A percentile compares a stretch with the other conserved stretches of the same genome.
phyloP scores from a whole-genome alignment of 225 moss, liverwort and hornwort genomes.

The Straminergon stramineum region DNA sequence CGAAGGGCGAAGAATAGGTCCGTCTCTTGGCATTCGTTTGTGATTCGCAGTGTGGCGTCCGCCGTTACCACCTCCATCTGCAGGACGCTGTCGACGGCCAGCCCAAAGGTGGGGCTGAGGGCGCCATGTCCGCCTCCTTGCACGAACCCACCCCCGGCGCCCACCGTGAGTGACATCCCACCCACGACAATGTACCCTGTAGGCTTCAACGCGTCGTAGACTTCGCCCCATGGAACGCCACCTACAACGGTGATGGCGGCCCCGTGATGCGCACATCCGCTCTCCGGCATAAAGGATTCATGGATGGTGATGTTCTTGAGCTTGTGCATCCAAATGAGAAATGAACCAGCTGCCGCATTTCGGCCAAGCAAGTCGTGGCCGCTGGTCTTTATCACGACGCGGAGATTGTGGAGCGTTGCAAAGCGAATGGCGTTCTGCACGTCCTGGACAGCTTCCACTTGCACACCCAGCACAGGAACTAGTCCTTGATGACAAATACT shows the following conservation, averaged over 20 bases:
- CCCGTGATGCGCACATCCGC: background rate
- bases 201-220: slow-evolving; percentile 12
- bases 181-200: slow-evolving; percentile 14
- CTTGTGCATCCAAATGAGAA: slow-evolving; percentile 38
- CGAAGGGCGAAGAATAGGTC: slow-evolving; percentile 39
- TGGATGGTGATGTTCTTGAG: slow-evolving; percentile 14
- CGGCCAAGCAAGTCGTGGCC: slow-evolving; percentile 39
- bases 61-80: slow-evolving; percentile 32
- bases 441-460: slow-evolving; percentile 16
- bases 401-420: slow-evolving; percentile 19
- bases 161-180: slow-evolving; percentile 18
- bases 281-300: background rate
- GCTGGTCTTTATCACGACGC: slow-evolving; percentile 28
- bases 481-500: slow-evolving; percentile 15
- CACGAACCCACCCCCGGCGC: slow-evolving; percentile 24
- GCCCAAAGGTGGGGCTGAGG: slow-evolving; percentile 19
- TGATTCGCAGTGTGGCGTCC: slow-evolving; percentile 1
- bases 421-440: slow-evolving; percentile 21
- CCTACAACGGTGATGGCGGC: slow-evolving; percentile 18
- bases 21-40: slow-evolving; percentile 9
- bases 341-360: slow-evolving; percentile 21
- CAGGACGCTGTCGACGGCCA: slow-evolving; percentile 27
- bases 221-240: slow-evolving; percentile 31
- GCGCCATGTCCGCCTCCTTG: slow-evolving; percentile 39
- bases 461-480: slow-evolving; percentile 23